These are phyloP conservation scores for Globisporangium paddicum DNA, from an alignment of 352 stramenopile genomes.

Conservation along the genomic window DNA sequence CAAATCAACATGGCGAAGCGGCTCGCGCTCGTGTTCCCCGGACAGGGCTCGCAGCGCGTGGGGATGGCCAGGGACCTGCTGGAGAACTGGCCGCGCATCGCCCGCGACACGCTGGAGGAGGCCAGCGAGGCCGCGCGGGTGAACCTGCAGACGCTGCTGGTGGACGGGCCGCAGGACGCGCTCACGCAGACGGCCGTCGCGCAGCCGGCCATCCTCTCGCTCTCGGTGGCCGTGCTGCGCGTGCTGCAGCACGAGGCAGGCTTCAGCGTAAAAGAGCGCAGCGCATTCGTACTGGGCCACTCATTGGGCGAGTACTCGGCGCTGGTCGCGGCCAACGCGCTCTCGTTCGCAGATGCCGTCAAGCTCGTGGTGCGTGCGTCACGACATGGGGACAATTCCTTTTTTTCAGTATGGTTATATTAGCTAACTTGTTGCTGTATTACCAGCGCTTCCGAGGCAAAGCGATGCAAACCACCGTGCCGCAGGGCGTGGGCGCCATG, in stretches of 20 bases:
- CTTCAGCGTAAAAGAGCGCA: constrained; percentile 27
- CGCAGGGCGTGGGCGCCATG: constrained; percentile 58
- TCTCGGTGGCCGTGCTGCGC: constrained; percentile 71
- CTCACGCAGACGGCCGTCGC: constrained; percentile 72
- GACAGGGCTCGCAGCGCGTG: constrained; percentile 77
- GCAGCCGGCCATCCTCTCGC: constrained; percentile 76
- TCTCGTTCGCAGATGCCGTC: constrained; percentile 64
- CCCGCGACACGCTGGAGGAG: constrained; percentile 62
- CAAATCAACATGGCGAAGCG: constrained; percentile 21
- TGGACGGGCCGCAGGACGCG: constrained; percentile 45
- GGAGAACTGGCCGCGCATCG: constrained; percentile 53
- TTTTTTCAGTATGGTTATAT: too few species aligned
- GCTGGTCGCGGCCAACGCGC: constrained; percentile 57
- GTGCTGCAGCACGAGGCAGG: constrained; percentile 62
- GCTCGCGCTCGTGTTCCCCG: constrained; percentile 76
- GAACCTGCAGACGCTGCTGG: constrained; percentile 53
- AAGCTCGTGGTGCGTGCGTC: constrained; percentile 45
- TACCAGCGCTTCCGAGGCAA: constrained; percentile 52
- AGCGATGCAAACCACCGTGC: constrained; percentile 65
- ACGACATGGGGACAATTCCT: not conserved
- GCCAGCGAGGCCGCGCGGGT: constrained; percentile 65
- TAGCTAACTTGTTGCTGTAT: not conserved
- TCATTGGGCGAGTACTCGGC: constrained; percentile 87
- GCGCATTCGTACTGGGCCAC: constrained; percentile 61
- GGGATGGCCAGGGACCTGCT: constrained; percentile 78